Conservation (phyloP, 1,284 basidiomycete genomes). For the Coniferiporia sulphurascens region DNA sequence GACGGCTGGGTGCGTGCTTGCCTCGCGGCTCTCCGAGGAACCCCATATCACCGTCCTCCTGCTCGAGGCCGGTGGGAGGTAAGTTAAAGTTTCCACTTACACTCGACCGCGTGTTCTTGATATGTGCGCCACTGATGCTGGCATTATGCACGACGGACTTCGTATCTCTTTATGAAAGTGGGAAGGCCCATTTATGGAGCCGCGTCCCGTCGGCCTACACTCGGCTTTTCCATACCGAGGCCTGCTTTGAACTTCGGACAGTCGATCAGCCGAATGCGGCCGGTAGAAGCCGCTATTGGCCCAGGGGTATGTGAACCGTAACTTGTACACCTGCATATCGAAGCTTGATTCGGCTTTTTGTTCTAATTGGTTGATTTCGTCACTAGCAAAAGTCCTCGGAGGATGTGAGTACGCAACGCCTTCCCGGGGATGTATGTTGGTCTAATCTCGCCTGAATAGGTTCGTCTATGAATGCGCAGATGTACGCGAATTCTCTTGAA, state of each 20-base stretch:
- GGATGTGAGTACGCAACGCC: conserved; percentile 10
- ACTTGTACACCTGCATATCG: too few relatives aligned
- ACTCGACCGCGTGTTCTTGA: too few relatives aligned
- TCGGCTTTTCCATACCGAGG: conserved; percentile 7
- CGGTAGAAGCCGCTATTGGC: conserved; percentile 15
- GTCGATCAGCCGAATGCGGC: conserved; percentile 11
- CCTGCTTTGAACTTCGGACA: conserved; percentile 13
- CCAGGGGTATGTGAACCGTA: conserved; percentile 7
- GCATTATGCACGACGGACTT: too few relatives aligned
- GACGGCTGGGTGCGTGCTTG: conserved; percentile 38
- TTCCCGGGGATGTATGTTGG: too few relatives aligned
- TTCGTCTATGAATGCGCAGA: conserved; percentile 17
- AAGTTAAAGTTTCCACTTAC: background rate
- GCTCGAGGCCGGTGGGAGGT: conserved; percentile 22
- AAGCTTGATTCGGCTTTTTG: too few relatives aligned
- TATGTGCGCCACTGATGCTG: background rate
- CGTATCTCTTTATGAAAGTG: background rate
- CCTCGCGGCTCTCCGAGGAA: conserved; percentile 36
- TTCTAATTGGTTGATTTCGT: too few relatives aligned
- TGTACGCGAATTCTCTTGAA: conserved; percentile 4
- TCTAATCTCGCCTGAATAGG: background rate
- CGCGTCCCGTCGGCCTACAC: conserved; percentile 6
- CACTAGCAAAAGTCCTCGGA: conserved; percentile 16
- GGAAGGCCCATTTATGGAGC: background rate
- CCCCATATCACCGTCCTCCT: conserved; percentile 24